A percentile compares a stretch with the other conserved stretches of the same genome.
phyloP scores from a whole-genome alignment of 2,329 filamentous ascomycete genomes.

The Colletotrichum plurivorum region DNA sequence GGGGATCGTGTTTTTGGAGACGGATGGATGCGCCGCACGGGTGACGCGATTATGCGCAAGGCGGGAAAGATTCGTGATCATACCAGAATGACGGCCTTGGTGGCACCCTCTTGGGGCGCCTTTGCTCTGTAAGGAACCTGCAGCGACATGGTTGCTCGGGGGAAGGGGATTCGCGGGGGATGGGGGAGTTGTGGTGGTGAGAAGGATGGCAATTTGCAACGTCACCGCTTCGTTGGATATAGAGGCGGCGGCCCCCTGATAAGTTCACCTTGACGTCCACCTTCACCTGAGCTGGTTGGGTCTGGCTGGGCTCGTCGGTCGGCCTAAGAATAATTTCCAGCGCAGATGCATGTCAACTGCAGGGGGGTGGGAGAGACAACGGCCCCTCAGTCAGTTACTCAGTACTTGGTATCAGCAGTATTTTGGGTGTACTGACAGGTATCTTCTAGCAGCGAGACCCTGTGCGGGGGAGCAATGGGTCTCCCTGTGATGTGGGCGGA shows the following conservation, averaged over 20 bases:
- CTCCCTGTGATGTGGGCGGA: not conserved
- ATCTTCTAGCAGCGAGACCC: conserved; percentile 10
- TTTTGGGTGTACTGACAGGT: not conserved
- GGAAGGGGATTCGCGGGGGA: not conserved
- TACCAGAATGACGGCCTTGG: conserved; percentile 96
- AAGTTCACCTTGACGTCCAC: conserved; percentile 33
- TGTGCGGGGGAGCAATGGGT: conserved; percentile 15
- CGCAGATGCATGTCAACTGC: conserved; percentile 19
- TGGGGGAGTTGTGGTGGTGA: conserved; percentile 37
- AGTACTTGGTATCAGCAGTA: not conserved
- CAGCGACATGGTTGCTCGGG: conserved; percentile 62
- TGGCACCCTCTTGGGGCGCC: conserved; percentile 70
- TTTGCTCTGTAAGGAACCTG: conserved; percentile 68
- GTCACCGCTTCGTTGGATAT: conserved; percentile 38
- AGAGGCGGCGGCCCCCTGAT: conserved; percentile 20
- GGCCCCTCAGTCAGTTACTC: not conserved
- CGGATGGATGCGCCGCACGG: conserved; percentile 26
- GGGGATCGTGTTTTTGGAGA: conserved; percentile 25
- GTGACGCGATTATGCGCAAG: conserved; percentile 38
- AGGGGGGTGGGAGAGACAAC: conserved; percentile 12
- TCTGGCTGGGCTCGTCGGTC: not conserved
- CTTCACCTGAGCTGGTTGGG: not conserved
- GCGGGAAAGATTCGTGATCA: not conserved
- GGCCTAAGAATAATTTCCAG: conserved; percentile 21
- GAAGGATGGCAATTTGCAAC: conserved; percentile 29